Evolutionary conservation across 2,329 filamentous ascomycete species (phyloP), one percentile per base, ranked within the genome.

Genomic region (Penicillium rolfsii): DNA sequence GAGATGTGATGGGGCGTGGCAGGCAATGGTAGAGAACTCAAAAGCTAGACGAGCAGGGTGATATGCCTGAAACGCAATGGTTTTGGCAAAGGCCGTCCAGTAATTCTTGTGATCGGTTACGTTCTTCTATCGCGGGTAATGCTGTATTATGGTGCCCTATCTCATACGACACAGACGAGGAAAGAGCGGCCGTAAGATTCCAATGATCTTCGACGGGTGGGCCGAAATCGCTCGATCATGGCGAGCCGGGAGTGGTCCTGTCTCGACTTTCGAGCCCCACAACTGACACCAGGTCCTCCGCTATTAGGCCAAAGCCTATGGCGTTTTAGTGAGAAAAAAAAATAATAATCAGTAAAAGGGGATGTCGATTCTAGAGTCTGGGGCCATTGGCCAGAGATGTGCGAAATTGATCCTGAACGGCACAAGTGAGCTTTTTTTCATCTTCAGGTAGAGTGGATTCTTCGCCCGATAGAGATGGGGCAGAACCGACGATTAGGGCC

Each of bases 401-500:
- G 50, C 64, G 19, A 22, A 22, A 63, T 66, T 65, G 65, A 68
- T 70, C 65, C 63, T 68, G 58, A 59, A 55, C 62, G 55, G 59
- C 56, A 62, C 40, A 61, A 43, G 58, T 40, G 57, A 54, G 59
- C 52, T 62, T 62, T 58, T 53, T 62, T 62, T 58, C 55, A 45
- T 38, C 58, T 56, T 55, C 55, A 36, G 60, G n/a, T 24, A 22
- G 40, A 19, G 64, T 65, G 64, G 60, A 14, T 49, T 61, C 64
- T 58, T 67, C 65, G 67, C 67, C 67, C 67, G 67, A 65, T 56
- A 49, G 52, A 60, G 57, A 62, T 64, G 65, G 62, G 64, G 65
- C 65, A 57, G 41, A 30, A 49, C 11, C 40, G 55, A 28, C 28
- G 38, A 55, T 69, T 69, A 62, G 67, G 67, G 67, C 65, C 67